These are phyloP conservation scores for Chalciporus piperatus DNA, from an alignment of 768 basidiomycete genomes.

Conservation along the genomic window DNA sequence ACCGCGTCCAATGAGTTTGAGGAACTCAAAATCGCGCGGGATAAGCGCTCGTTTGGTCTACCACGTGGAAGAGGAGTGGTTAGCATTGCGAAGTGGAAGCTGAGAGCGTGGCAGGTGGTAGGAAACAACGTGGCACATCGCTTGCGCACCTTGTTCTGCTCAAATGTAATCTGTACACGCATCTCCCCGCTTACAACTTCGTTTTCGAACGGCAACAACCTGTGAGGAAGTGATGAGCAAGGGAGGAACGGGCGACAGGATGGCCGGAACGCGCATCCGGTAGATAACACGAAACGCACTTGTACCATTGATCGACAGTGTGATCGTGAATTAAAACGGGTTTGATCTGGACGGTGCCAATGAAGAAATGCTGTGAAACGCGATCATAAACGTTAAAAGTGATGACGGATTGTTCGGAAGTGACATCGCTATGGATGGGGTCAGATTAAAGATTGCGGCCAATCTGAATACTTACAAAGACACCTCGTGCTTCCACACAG, in stretches of 20 bases:
- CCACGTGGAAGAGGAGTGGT: constrained; percentile 16
- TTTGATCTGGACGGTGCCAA: constrained; percentile 89
- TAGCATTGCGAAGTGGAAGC: no score
- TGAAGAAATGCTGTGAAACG: constrained; percentile 78
- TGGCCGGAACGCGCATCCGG: constrained; percentile 7
- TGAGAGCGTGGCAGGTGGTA: no score
- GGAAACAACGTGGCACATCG: neutral
- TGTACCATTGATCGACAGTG: constrained; percentile 96
- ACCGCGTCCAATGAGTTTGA: constrained; percentile 97
- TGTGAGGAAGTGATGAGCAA: constrained; percentile 30
- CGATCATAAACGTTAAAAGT: constrained; percentile 93
- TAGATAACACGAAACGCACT: constrained; percentile 51
- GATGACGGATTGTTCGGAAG: constrained; percentile 78
- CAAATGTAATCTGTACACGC: constrained; percentile 91
- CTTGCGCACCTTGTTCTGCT: constrained; percentile 73
- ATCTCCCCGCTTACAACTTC: constrained; percentile 91
- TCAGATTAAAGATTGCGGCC: constrained; percentile 17
- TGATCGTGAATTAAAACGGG: constrained; percentile 90
- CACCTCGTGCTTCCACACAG: constrained; percentile 99
- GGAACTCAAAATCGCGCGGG: constrained; percentile 97
- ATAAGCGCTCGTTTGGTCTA: constrained; percentile 83
- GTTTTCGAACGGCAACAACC: constrained; percentile 71
- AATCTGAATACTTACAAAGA: constrained; percentile 71
- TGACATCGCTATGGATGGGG: constrained; percentile 74
- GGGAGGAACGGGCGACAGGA: constrained; percentile 11